phyloP scores from a whole-genome alignment of 192 early-diverging fungal genomes.

The Mycoemilia scoparia region DNA sequence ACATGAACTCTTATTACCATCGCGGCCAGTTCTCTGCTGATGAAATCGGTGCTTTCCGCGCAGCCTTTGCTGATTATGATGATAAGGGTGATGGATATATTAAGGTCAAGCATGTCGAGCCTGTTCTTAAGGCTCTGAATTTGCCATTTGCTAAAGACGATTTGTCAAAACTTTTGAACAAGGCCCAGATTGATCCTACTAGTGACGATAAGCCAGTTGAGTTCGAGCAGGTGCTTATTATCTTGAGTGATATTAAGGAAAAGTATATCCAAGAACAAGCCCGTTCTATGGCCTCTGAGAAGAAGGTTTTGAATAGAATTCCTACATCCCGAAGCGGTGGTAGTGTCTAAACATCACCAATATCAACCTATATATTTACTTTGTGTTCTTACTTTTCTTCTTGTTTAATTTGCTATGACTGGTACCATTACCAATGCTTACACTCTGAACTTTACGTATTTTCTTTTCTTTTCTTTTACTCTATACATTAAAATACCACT shows the following conservation, averaged over 20 bases:
- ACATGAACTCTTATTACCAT: conserved; percentile 29
- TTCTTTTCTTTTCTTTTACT: too few species aligned
- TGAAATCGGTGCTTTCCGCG: conserved; percentile 26
- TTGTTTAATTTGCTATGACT: too few species aligned
- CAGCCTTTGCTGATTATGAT: conserved; percentile 29
- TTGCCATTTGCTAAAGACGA: conserved; percentile 10
- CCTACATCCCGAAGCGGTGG: conserved; percentile 31
- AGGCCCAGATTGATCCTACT: conserved; percentile 8
- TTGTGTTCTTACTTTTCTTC: too few species aligned
- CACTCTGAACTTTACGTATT: too few species aligned
- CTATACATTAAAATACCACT: too few species aligned
- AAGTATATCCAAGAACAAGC: conserved; percentile 14
- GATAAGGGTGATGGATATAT: conserved; percentile 23
- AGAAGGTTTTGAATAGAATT: conserved; percentile 22
- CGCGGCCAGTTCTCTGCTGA: conserved; percentile 30
- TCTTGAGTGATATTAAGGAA: conserved; percentile 27
- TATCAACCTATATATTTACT: too few species aligned
- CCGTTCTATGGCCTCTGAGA: conserved; percentile 7
- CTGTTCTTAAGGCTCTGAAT: conserved; percentile 16
- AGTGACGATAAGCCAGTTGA: conserved; percentile 9
- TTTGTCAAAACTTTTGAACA: conserved; percentile 5
- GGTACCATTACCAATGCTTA: too few species aligned
- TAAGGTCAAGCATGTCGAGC: conserved; percentile 15
- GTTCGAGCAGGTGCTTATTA: conserved; percentile 31
- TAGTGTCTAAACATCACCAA: conserved; percentile 27